Evolutionary conservation across 768 basidiomycete genomes (phyloP).

Genomic region (Lactarius tabidus): DNA sequence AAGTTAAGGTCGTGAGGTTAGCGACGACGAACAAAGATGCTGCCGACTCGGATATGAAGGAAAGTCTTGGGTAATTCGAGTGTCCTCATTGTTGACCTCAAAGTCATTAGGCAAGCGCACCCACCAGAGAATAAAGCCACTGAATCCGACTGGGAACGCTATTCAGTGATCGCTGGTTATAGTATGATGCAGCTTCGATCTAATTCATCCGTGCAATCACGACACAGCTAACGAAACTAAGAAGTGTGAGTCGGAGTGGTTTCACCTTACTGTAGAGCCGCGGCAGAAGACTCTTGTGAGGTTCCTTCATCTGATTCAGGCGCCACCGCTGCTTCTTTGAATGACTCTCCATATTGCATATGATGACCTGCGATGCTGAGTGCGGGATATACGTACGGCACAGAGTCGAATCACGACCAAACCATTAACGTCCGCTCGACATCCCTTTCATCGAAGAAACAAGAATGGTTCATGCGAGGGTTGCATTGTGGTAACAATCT

Average conservation of each 20-base stretch:
- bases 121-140: slow-evolving; percentile 50
- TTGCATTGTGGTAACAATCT: not conserved
- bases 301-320: no score
- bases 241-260: no score
- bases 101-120: slow-evolving; percentile 41
- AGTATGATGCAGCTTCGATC: no score
- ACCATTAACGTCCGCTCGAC: not conserved
- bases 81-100: slow-evolving; percentile 39
- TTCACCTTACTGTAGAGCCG: no score
- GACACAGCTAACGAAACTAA: no score
- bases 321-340: no score
- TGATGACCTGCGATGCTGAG: not conserved
- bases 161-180: not conserved
- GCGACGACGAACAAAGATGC: no score
- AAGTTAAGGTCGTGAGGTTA: no score
- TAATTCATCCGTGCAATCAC: no score
- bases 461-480: not conserved
- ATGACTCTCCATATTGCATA: no score
- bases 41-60: not conserved
- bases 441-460: not conserved
- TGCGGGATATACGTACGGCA: not conserved
- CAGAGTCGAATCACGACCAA: not conserved
- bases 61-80: not conserved
- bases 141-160: slow-evolving; percentile 44
- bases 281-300: no score